Conservation (phyloP, 2,329 filamentous ascomycete species). For the Penicillium sp. region DNA sequence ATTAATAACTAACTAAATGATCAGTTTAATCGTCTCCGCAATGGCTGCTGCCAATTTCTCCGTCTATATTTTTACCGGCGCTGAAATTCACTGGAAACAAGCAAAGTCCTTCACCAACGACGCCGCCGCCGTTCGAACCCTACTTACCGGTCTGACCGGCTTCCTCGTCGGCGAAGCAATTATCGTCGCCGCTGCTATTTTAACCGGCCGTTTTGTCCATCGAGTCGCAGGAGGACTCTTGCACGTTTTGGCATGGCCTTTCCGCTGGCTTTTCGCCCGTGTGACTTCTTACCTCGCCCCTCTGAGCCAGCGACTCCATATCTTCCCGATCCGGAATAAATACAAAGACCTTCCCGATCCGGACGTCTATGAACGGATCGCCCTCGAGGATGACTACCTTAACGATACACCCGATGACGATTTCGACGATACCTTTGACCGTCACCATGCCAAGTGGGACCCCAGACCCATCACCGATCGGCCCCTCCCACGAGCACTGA, state of each 20-base stretch:
- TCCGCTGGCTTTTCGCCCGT: constrained; percentile 2
- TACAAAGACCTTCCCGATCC: constrained; percentile 11
- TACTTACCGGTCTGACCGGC: constrained; percentile 11
- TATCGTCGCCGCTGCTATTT: constrained; percentile 10
- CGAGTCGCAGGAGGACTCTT: background rate
- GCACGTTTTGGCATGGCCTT: constrained; percentile 10
- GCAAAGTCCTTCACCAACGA: constrained; percentile 10
- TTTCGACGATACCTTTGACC: constrained; percentile 1
- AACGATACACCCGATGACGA: constrained; percentile 12
- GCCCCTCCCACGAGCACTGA: constrained; percentile 4
- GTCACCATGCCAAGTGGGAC: background rate
- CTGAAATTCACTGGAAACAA: constrained; percentile 24
- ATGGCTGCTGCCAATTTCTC: constrained; percentile 21
- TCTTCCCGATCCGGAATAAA: constrained; percentile 1
- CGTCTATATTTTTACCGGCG: constrained; percentile 17
- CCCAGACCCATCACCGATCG: constrained; percentile 2
- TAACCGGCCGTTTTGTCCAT: constrained; percentile 6
- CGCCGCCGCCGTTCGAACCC: constrained; percentile 4
- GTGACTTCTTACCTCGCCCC: constrained; percentile 1
- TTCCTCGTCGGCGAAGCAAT: constrained; percentile 1
- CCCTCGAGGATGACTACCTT: constrained; percentile 16
- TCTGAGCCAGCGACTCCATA: background rate
- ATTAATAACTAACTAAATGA: too few species aligned
- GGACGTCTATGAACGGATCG: constrained; percentile 15
- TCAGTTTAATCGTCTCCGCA: constrained; percentile 6